Conservation (phyloP, 108 stramenopile genomes). For the Nitzschia sp. region DNA sequence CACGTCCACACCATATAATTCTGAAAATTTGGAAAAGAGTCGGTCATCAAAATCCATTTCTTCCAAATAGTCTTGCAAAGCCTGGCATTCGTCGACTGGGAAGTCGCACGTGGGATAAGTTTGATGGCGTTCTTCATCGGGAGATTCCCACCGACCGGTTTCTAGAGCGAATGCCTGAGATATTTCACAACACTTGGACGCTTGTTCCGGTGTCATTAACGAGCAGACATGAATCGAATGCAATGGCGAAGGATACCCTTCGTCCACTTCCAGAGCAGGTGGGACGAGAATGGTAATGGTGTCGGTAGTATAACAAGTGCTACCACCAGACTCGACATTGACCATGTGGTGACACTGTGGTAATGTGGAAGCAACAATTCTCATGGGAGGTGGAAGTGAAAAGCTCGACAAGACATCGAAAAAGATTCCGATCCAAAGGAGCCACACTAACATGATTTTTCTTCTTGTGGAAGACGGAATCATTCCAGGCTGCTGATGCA, state of each 20-base stretch:
- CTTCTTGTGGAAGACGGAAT: too few relatives aligned
- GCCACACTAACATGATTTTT: background rate
- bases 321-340: background rate
- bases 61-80: conserved; percentile 47
- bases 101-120: conserved; percentile 77
- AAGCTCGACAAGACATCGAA: conserved; percentile 19
- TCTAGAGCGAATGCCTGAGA: conserved; percentile 46
- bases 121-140: conserved; percentile 60
- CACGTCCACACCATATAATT: conserved; percentile 51
- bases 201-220: conserved; percentile 53
- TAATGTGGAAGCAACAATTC: background rate
- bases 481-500: too few relatives aligned
- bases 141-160: conserved; percentile 62
- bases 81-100: conserved; percentile 61
- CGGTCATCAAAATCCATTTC: conserved; percentile 51
- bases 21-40: conserved; percentile 43
- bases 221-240: conserved; percentile 65
- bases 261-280: conserved; percentile 13
- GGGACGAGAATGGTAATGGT: conserved; percentile 8
- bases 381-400: background rate
- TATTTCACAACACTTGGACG: conserved; percentile 36
- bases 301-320: background rate
- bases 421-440: conserved; percentile 22
- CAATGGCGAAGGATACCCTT: conserved; percentile 57
- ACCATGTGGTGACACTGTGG: too few relatives aligned